phyloP scores from a whole-genome alignment of 1,284 basidiomycete genomes.

The Cutaneotrichosporon arboriforme region DNA sequence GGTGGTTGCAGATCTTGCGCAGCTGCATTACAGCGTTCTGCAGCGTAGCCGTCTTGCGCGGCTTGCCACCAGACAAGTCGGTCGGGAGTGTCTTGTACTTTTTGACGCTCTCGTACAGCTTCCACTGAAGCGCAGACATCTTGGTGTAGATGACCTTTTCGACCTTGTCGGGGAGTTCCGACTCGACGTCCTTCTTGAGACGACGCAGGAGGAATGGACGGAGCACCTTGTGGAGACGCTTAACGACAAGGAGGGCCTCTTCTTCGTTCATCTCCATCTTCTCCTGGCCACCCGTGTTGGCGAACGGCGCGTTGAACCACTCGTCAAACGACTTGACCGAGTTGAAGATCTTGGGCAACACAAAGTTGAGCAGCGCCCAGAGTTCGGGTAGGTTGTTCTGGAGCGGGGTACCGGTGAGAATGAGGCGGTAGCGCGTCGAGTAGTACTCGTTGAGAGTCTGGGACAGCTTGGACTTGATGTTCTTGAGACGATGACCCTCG shows the following conservation, averaged over 20 bases:
- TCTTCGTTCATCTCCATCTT: constrained; percentile 99
- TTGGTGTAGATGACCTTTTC: constrained; percentile 98
- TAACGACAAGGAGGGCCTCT: constrained; percentile 95
- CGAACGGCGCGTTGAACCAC: constrained; percentile 99
- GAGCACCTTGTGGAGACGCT: constrained; percentile 96
- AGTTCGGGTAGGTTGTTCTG: constrained; percentile 98
- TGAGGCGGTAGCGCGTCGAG: constrained; percentile 86
- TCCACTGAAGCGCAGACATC: constrained; percentile 91
- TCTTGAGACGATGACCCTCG: constrained; percentile 99
- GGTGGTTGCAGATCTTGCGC: constrained; percentile 98
- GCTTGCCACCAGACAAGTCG: constrained; percentile 45
- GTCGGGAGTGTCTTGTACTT: constrained; percentile 58
- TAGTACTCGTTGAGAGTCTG: constrained; percentile 92
- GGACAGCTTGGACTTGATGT: constrained; percentile 90
- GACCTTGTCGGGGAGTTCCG: constrained; percentile 95
- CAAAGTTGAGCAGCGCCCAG: constrained; percentile 98
- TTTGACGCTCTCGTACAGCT: constrained; percentile 86
- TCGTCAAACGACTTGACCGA: constrained; percentile 99
- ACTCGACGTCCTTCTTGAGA: constrained; percentile 98
- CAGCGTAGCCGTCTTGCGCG: constrained; percentile 49
- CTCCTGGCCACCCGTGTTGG: constrained; percentile 86
- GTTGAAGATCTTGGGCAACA: constrained; percentile 97
- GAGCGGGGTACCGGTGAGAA: constrained; percentile 94
- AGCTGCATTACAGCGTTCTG: constrained; percentile 99
- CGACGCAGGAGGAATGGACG: constrained; percentile 93